Base-by-base conservation (phyloP, 768 basidiomycete species). In the Kwoniella europaea region DNA sequence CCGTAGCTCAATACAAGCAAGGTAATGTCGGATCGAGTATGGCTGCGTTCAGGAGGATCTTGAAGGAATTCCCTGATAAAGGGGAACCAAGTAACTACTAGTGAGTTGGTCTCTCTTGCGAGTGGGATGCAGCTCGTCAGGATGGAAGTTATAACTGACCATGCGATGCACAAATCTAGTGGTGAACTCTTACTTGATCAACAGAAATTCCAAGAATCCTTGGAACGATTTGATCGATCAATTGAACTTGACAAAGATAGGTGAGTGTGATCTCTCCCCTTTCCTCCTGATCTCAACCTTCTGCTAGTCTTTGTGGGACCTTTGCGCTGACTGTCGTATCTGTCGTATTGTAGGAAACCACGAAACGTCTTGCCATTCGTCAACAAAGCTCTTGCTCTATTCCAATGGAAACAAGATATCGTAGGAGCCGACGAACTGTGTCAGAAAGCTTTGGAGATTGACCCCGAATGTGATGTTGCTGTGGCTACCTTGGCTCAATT, bases 81-180 rank as follows among this genome's bases (percentile, higher is more conserved):
- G 93, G 91, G 77, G 95, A 97, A 84, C 92, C 93, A 2, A 89
- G 90, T 72, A 97, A 97, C 84, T 98, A 98, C 85, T 97, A 95
- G 94, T 95, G 76, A 69, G 80, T 50, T 50, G 12, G 46, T 50
- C 46, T 50, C 18, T 50, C 46, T 50, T 13, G 10, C 15, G 18
- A 4, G 46, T 18, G 12, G 46, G 13, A 10, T 15, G 46, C 3
- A 12, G 44, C 12, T 50, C 13, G 18, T 50, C 13, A 10, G 46
- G 46, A 58, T 27, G 29, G 65, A 63, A 64, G 50, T 24, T 42
- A 42, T 24, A 35, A 41, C 55, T 66, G 20, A 66, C 41, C 43
- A 66, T 27, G 10, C 41, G 20, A 10, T 22, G 15, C 42, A 22
- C 10, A 12, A 16, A 10, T 15, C 41, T 70, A 98, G 96, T 74